Evolutionary conservation across 345 rosid genomes (phyloP).

Genomic region (Linum tenue): DNA sequence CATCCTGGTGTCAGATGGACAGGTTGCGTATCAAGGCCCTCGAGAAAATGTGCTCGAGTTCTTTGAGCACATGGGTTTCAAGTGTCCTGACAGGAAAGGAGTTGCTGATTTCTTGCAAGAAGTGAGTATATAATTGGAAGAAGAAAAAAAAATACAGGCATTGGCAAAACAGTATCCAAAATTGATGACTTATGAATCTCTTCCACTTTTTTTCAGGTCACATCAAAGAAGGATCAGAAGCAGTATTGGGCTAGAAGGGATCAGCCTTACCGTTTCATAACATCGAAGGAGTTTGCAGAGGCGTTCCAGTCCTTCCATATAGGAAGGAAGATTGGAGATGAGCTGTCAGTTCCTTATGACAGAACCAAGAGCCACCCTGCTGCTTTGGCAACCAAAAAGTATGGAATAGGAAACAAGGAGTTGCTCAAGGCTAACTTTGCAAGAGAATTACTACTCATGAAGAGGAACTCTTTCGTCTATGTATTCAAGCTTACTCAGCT

Average conservation of each 20-base stretch:
- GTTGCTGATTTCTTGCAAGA: constrained; percentile 4
- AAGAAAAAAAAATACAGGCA: background rate
- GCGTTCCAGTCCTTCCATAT: constrained; percentile 1
- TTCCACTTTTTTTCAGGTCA: background rate
- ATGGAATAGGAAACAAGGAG: background rate
- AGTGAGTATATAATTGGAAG: background rate
- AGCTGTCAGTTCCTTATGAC: constrained; percentile 1
- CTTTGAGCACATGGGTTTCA: constrained; percentile 6
- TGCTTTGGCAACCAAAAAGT: constrained; percentile 4
- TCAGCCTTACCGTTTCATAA: background rate
- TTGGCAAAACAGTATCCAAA: background rate
- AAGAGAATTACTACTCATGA: constrained; percentile 1
- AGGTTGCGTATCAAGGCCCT: background rate
- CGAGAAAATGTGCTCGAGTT: constrained; percentile 2
- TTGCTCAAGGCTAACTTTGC: background rate
- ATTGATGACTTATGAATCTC: background rate
- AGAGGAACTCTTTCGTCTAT: background rate
- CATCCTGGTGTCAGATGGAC: background rate
- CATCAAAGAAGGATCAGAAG: constrained; percentile 3
- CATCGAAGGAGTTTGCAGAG: background rate
- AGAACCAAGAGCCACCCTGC: constrained; percentile 3
- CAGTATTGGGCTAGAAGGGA: constrained; percentile 5
- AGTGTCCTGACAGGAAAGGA: constrained; percentile 4
- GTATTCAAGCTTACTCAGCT: background rate
- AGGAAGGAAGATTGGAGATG: background rate